Evolutionary conservation across 176 grass and related monocot genomes (phyloP).

Genomic region (Thinopyrum elongatum): DNA sequence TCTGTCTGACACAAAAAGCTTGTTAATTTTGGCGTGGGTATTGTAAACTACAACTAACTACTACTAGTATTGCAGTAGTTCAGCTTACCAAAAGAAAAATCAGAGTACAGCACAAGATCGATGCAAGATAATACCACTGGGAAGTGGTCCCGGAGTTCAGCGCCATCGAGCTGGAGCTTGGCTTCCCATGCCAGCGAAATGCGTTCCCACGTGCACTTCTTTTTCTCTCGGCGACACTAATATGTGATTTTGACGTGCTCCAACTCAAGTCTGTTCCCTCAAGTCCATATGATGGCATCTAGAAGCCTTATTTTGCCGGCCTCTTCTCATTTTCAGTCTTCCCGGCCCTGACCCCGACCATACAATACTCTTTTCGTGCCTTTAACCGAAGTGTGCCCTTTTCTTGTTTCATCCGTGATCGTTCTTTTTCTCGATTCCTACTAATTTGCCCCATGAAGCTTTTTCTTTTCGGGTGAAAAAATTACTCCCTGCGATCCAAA

Average conservation of each 20-base stretch:
- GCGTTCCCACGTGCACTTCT: constrained; percentile 31
- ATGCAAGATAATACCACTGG: neutral
- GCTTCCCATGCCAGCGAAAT: neutral
- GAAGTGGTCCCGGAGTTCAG: neutral
- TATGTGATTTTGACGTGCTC: constrained; percentile 15
- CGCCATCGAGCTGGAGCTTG: neutral
- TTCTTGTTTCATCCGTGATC: neutral
- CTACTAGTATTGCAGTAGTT: too few relatives aligned
- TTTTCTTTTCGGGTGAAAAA: too few relatives aligned
- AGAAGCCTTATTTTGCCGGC: neutral
- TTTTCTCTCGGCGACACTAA: neutral
- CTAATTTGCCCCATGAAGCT: too few relatives aligned
- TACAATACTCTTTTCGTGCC: neutral
- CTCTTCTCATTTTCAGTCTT: neutral
- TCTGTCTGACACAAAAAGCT: neutral
- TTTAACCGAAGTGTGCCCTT: neutral
- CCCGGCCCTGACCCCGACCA: neutral
- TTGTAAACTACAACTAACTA: too few relatives aligned
- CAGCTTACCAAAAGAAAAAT: neutral
- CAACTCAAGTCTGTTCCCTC: neutral
- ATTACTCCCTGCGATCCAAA: too few relatives aligned
- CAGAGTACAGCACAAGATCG: neutral
- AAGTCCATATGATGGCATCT: neutral
- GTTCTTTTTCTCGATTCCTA: too few relatives aligned
- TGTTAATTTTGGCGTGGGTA: neutral